Conservation (phyloP, 345 rosid species). For the Cochlearia excelsa region DNA sequence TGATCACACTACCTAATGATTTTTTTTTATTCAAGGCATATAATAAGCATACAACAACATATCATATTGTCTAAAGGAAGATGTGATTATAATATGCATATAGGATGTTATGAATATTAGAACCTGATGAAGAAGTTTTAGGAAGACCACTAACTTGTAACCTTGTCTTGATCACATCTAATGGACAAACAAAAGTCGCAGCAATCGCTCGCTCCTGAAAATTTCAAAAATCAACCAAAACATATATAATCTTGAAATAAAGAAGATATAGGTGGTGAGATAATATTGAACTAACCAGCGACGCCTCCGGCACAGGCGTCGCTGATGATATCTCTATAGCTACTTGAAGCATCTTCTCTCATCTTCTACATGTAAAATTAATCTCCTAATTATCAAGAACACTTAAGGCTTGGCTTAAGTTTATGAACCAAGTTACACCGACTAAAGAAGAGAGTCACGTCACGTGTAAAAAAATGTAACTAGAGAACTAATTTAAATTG, state of each 20-base stretch:
- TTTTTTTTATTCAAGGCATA: too few relatives aligned
- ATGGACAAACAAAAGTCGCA: constrained; percentile 81
- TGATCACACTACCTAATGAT: constrained; percentile 57
- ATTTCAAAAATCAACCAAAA: background rate
- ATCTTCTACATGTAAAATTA: too few relatives aligned
- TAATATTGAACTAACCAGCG: constrained; percentile 54
- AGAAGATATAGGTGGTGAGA: background rate
- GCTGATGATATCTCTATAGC: constrained; percentile 39
- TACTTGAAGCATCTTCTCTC: too few relatives aligned
- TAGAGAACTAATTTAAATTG: too few relatives aligned
- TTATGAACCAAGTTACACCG: too few relatives aligned
- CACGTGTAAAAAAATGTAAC: too few relatives aligned
- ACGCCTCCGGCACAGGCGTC: constrained; percentile 85
- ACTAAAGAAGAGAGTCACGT: too few relatives aligned
- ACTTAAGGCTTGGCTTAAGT: too few relatives aligned
- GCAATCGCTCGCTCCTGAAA: constrained; percentile 75
- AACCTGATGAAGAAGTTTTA: constrained; percentile 38
- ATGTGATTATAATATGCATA: too few relatives aligned
- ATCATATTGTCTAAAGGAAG: too few relatives aligned
- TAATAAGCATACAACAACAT: background rate
- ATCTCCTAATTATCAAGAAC: too few relatives aligned
- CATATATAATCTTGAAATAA: background rate
- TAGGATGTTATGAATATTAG: too few relatives aligned
- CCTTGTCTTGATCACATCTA: constrained; percentile 93
- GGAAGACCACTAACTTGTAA: constrained; percentile 82